These are phyloP conservation scores for Penicillium dipodomyicola DNA, from an alignment of 495 filamentous ascomycete species.

Conservation along the genomic window DNA sequence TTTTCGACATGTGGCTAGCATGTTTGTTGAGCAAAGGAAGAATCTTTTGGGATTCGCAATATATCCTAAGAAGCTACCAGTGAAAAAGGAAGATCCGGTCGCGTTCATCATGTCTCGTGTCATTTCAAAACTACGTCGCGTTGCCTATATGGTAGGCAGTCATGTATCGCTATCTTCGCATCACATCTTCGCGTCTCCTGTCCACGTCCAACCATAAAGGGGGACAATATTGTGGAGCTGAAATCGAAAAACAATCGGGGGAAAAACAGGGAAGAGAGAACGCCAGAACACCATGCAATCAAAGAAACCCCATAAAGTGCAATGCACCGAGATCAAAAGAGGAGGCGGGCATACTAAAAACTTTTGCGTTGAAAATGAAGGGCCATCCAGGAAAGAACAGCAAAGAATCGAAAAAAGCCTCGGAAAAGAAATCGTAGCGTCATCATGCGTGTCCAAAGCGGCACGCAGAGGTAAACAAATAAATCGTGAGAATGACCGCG, in stretches of 20 bases:
- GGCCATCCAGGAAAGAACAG: constrained; percentile 19
- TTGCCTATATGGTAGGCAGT: constrained; percentile 6
- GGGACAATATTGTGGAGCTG: background rate
- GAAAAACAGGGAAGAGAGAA: constrained; percentile 8
- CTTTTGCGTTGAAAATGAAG: constrained; percentile 21
- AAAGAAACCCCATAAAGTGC: constrained; percentile 25
- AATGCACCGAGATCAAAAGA: constrained; percentile 22
- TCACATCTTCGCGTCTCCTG: constrained; percentile 3
- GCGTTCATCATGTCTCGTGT: constrained; percentile 10
- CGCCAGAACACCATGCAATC: constrained; percentile 30
- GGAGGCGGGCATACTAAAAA: constrained; percentile 28
- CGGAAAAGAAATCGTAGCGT: constrained; percentile 22
- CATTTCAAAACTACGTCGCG: constrained; percentile 12
- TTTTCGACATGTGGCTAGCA: background rate
- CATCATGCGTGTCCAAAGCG: constrained; percentile 27
- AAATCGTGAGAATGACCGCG: constrained; percentile 14
- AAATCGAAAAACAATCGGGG: constrained; percentile 11
- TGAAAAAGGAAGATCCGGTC: background rate
- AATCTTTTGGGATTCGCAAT: background rate
- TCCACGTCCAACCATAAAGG: background rate
- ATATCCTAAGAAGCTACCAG: background rate
- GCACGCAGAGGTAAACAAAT: constrained; percentile 2
- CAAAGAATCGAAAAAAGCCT: constrained; percentile 35
- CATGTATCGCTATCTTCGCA: constrained; percentile 14
- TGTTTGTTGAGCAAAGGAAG: background rate